These are phyloP conservation scores for Potentilla sterilis DNA, from an alignment of 306 rosid species.

Conservation along the genomic window DNA sequence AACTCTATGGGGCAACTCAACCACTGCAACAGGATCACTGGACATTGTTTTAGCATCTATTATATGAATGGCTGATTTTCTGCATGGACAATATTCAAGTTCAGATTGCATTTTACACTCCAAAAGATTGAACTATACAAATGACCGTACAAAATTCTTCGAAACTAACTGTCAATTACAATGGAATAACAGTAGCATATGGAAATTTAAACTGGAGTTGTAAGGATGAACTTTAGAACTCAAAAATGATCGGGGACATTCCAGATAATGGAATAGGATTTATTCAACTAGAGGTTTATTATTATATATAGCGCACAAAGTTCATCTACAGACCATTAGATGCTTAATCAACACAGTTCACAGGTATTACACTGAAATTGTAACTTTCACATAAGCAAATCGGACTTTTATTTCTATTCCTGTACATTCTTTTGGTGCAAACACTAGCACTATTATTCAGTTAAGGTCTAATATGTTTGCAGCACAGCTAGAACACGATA, in stretches of 20 bases:
- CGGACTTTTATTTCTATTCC: background rate
- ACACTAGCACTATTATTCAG: background rate
- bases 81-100: slow-evolving; percentile 32
- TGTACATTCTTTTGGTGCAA: background rate
- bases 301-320: background rate
- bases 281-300: background rate
- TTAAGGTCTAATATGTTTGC: too few species aligned
- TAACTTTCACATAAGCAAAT: background rate
- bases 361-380: background rate
- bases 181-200: background rate
- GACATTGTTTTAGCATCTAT: slow-evolving; percentile 91
- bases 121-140: background rate
- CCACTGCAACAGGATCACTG: slow-evolving; percentile 75
- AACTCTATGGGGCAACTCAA: slow-evolving; percentile 81
- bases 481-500: too few species aligned
- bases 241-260: background rate
- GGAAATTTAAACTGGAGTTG: background rate
- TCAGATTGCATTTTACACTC: slow-evolving; percentile 9
- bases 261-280: background rate
- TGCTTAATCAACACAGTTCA: background rate
- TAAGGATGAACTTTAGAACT: background rate
- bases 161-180: background rate
- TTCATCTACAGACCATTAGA: background rate
- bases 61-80: slow-evolving; percentile 70
- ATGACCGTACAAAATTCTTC: background rate